phyloP scores from a whole-genome alignment of 2,329 filamentous ascomycete species.

The Tetracladium maxilliforme region DNA sequence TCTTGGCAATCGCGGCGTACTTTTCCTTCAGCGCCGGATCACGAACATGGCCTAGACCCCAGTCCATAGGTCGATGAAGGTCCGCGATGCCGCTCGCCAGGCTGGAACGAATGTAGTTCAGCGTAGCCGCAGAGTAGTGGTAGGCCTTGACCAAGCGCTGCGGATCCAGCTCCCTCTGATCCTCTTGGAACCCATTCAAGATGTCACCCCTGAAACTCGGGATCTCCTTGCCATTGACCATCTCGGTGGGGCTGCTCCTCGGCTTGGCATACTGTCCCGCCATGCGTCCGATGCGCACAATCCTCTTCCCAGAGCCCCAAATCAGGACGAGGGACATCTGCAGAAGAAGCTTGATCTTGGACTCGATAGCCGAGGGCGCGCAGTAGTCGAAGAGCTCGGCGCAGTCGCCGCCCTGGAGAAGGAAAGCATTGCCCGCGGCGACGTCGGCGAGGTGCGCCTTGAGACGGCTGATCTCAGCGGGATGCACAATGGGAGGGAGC shows the following conservation, averaged over 20 bases:
- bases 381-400: constrained; percentile 98
- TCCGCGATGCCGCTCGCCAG: constrained; percentile 83
- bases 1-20: constrained; percentile 72
- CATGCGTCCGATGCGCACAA: constrained; percentile 90
- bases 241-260: constrained; percentile 75
- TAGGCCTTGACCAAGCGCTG: constrained; percentile 78
- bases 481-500: constrained; percentile 67
- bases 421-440: constrained; percentile 77
- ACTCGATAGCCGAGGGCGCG: constrained; percentile 74
- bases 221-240: constrained; percentile 63
- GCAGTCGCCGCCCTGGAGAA: constrained; percentile 93
- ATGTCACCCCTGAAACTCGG: constrained; percentile 93
- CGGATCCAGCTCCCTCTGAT: constrained; percentile 71
- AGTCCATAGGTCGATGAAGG: constrained; percentile 84
- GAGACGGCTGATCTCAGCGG: constrained; percentile 65
- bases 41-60: constrained; percentile 82
- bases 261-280: constrained; percentile 97
- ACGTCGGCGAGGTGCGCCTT: constrained; percentile 72
- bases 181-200: constrained; percentile 70
- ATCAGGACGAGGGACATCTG: constrained; percentile 96
- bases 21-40: constrained; percentile 72
- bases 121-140: constrained; percentile 85
- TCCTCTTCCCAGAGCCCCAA: constrained; percentile 68
- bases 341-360: constrained; percentile 89
- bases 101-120: constrained; percentile 82